Conservation (phyloP, 805 yeast genomes). For the Ogataea pignaliae region DNA sequence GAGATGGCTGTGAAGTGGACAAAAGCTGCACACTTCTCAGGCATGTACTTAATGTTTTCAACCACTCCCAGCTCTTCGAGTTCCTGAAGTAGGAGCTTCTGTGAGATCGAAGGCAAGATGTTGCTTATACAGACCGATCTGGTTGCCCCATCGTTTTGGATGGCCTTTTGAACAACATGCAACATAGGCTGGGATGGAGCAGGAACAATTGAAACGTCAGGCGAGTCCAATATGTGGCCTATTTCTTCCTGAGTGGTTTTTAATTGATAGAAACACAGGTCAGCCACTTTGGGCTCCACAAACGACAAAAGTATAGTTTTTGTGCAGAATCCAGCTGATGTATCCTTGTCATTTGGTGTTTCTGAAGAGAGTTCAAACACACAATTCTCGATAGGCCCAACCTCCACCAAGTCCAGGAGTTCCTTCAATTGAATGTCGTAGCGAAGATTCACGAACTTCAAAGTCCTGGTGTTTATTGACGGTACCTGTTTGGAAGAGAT, state of each 20-base stretch:
- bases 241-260: slow-evolving; percentile 12
- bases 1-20: slow-evolving; percentile 43
- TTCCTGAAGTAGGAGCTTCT: slow-evolving; percentile 23
- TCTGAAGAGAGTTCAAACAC: slow-evolving; percentile 31
- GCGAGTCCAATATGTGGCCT: slow-evolving; percentile 33
- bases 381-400: slow-evolving; percentile 62
- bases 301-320: slow-evolving; percentile 22
- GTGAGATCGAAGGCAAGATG: slow-evolving; percentile 20
- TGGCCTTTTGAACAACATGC: slow-evolving; percentile 22
- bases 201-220: slow-evolving; percentile 31
- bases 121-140: slow-evolving; percentile 26
- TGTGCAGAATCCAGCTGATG: background rate
- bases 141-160: slow-evolving; percentile 29
- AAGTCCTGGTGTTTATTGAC: slow-evolving; percentile 14
- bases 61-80: slow-evolving; percentile 38
- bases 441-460: slow-evolving; percentile 18
- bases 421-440: slow-evolving; percentile 15
- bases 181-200: slow-evolving; percentile 29
- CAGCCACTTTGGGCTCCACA: slow-evolving; percentile 18
- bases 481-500: no score
- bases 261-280: slow-evolving; percentile 17
- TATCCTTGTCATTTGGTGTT: background rate
- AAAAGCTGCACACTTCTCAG: slow-evolving; percentile 21
- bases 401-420: slow-evolving; percentile 41
- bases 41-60: slow-evolving; percentile 31